These are phyloP conservation scores for Arctium lappa DNA, from an alignment of 129 eudicot species.

Conservation along the genomic window DNA sequence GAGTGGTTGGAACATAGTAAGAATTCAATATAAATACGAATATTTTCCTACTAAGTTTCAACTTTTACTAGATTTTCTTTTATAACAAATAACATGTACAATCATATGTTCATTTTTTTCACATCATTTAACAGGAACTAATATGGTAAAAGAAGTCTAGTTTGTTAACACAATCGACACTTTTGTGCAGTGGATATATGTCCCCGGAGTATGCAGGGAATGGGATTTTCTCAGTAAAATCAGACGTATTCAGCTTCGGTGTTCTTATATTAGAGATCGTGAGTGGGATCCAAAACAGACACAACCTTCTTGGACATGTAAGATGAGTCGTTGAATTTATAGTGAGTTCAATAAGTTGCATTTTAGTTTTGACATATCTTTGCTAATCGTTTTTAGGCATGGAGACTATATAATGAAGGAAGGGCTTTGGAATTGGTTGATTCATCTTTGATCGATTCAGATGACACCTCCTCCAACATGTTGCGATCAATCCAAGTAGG, in stretches of 20 bases:
- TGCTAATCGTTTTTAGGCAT: background rate
- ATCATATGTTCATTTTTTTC: background rate
- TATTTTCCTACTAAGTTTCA: background rate
- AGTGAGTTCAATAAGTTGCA: background rate
- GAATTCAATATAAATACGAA: background rate
- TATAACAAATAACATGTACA: background rate
- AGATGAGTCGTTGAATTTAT: background rate
- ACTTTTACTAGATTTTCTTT: background rate
- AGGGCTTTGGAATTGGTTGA: slow-evolving; percentile 12
- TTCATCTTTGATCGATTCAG: background rate
- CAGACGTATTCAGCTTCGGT: slow-evolving; percentile 32
- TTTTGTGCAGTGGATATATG: slow-evolving; percentile 22
- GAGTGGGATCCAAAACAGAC: slow-evolving; percentile 25
- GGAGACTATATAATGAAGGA: slow-evolving; percentile 27
- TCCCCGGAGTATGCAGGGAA: slow-evolving; percentile 26
- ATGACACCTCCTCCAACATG: background rate
- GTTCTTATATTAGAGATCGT: slow-evolving; percentile 23
- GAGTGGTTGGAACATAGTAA: slow-evolving; percentile 48
- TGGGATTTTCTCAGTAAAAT: slow-evolving; percentile 27
- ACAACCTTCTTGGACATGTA: slow-evolving; percentile 31
- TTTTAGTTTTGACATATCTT: background rate
- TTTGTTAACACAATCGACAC: background rate
- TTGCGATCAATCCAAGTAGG: slow-evolving; percentile 18
- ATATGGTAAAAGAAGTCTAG: background rate
- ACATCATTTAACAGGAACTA: background rate